These are phyloP conservation scores for Escovopsis sp. DNA, from an alignment of 2,329 filamentous ascomycete species.

Conservation along the genomic window DNA sequence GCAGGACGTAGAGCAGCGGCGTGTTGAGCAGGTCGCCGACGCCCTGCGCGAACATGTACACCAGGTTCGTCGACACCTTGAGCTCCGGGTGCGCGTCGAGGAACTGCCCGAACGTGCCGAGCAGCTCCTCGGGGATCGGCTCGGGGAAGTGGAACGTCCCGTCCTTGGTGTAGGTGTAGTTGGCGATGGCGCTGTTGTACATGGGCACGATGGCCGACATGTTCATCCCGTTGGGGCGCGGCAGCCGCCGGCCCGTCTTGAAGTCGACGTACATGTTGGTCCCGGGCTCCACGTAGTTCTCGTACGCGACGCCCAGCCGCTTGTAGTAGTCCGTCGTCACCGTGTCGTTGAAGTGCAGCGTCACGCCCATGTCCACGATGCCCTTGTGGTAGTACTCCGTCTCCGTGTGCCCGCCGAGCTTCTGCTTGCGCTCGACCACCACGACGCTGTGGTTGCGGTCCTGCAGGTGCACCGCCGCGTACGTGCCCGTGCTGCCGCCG, in stretches of 20 bases:
- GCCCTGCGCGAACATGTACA: slow-evolving; percentile 21
- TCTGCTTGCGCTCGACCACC: slow-evolving; percentile 23
- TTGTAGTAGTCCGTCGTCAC: slow-evolving; percentile 22
- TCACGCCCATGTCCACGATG: slow-evolving; percentile 15
- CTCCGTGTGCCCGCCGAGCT: slow-evolving; percentile 27
- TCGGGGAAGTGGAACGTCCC: slow-evolving; percentile 20
- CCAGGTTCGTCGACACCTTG: slow-evolving; percentile 17
- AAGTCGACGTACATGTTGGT: slow-evolving; percentile 11
- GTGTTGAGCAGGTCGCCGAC: slow-evolving; percentile 14
- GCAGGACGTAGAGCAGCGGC: slow-evolving; percentile 26
- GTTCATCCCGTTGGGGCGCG: neutral
- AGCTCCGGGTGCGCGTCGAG: slow-evolving; percentile 24
- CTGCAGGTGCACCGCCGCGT: slow-evolving; percentile 24
- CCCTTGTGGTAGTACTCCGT: slow-evolving; percentile 13
- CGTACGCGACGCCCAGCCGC: slow-evolving; percentile 16
- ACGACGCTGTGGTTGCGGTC: slow-evolving; percentile 22
- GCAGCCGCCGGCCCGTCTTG: slow-evolving; percentile 1
- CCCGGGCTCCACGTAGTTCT: slow-evolving; percentile 3
- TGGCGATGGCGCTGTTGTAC: slow-evolving; percentile 1
- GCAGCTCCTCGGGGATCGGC: slow-evolving; percentile 29
- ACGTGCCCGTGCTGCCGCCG: slow-evolving; percentile 25
- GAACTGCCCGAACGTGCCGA: slow-evolving; percentile 27
- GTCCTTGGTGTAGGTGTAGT: slow-evolving; percentile 1
- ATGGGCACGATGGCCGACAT: neutral
- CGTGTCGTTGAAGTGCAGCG: slow-evolving; percentile 18